Evolutionary conservation across 176 grass and related monocot species (phyloP).

Genomic region (Puccinellia tenuiflora): DNA sequence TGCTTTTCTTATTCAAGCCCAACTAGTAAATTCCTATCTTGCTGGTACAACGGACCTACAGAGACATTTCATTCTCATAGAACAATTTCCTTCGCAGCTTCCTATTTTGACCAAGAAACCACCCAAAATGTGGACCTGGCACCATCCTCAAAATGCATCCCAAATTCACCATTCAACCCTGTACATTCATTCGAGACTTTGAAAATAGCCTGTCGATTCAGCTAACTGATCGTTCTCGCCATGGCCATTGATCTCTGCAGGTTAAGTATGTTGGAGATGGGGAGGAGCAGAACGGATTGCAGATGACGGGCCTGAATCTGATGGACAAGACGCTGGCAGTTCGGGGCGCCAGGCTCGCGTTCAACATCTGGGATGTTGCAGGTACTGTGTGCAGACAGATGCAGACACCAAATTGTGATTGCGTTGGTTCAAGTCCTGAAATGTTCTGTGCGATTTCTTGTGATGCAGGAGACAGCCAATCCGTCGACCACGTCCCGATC

Average conservation of each 20-base stretch:
- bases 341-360: slow-evolving; percentile 66
- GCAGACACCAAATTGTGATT: neutral
- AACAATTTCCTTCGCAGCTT: neutral
- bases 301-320: slow-evolving; percentile 86
- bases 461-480: slow-evolving; percentile 55
- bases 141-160: neutral
- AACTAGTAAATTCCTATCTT: neutral
- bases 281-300: slow-evolving; percentile 73
- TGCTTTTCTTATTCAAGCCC: slow-evolving; percentile 1
- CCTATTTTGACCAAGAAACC: neutral
- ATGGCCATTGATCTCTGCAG: slow-evolving; percentile 30
- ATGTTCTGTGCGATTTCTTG: neutral
- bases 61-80: neutral
- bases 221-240: neutral
- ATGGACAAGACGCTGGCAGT: slow-evolving; percentile 87
- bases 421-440: neutral
- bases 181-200: neutral
- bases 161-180: neutral
- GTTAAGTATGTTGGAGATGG: slow-evolving; percentile 78
- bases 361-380: slow-evolving; percentile 93
- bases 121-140: neutral
- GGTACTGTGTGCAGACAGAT: slow-evolving; percentile 35
- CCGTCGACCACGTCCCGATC: slow-evolving; percentile 66
- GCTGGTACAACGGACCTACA: neutral
- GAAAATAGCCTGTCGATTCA: neutral